Base-by-base conservation (phyloP, 768 basidiomycete genomes). In the Boletus sp. region DNA sequence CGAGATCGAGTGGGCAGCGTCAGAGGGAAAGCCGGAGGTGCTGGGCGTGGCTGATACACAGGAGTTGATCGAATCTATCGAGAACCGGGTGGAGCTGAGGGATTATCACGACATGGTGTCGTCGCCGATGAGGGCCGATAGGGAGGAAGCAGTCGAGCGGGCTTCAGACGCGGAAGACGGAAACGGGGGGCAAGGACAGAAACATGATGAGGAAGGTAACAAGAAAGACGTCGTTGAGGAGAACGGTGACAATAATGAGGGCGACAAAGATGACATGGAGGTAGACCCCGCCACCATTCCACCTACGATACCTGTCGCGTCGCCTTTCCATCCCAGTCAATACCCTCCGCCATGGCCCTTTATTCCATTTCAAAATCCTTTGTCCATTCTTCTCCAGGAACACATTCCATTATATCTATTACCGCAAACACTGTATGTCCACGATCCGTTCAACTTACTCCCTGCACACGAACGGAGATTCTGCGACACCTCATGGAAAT, bases 341-440 rank as follows among this genome's bases (percentile, higher is more conserved):
- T 24, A 74, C 53, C 76, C 78, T 7, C 54, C 64, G 15, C 75
- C 73, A n/a, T 78, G 78, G 76, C 76, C 79, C 3, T 52, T 75
- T 7, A 62, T 67, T 2, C 80, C 80, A 0, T 80, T 79, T 32
- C 36, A 50, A 17, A 33, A 50, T 3, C 59, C 59, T 24, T 30
- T 56, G 9, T 63, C 72, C 35, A 5, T 64, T 15, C 40, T 50
- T 15, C 72, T 78, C 28, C 71, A 75, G 55, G 64, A 75, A 4
- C 68, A 66, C 4, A 61, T 78, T 35, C 71, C 76, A 0, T 53
- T 70, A 4, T 55, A 73, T 40, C 62, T 76, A 7, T 69, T 78
- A n/a, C 80, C 80, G 0, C 57, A 73, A 60, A 77, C 62, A n/a
- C 66, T 81, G 11, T 57, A 75, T 28, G 76, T 80, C 2, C 79